Conservation (phyloP, 371 early-diverging fungal genomes). For the Zopfochytrium polystomum region DNA sequence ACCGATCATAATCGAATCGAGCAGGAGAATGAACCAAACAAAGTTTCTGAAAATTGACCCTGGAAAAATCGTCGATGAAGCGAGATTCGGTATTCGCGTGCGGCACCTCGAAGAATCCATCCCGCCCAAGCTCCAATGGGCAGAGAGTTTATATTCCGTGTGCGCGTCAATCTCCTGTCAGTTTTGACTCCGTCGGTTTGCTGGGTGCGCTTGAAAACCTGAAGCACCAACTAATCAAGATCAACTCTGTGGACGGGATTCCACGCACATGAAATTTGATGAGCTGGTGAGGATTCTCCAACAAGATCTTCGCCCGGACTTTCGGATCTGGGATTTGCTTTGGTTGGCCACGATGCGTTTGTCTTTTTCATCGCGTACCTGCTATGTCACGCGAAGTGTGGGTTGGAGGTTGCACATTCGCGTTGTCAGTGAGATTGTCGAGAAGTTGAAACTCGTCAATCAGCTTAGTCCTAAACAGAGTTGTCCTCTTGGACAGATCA, state of each 20-base stretch:
- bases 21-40: constrained; percentile 13
- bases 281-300: constrained; percentile 39
- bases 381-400: constrained; percentile 28
- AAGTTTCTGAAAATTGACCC: constrained; percentile 17
- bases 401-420: constrained; percentile 29
- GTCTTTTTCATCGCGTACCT: constrained; percentile 12
- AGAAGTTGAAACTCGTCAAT: constrained; percentile 40
- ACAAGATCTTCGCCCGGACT: constrained; percentile 19
- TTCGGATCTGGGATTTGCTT: constrained; percentile 7
- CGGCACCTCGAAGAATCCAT: constrained; percentile 31
- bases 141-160: constrained; percentile 29
- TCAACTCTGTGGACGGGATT: not conserved
- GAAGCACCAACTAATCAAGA: not conserved
- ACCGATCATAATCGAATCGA: constrained; percentile 24
- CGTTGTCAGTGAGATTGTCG: constrained; percentile 30
- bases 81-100: too few relatives aligned
- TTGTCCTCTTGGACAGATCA: constrained; percentile 26
- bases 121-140: constrained; percentile 41
- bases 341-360: not conserved
- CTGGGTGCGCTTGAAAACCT: constrained; percentile 36
- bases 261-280: constrained; percentile 35
- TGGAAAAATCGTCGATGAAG: too few relatives aligned
- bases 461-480: constrained; percentile 30
- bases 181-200: constrained; percentile 21
- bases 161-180: constrained; percentile 36